Percentiles rank a stretch among this genome's conserved stretches.
phyloP scores from a whole-genome alignment of 192 early-diverging fungal species.

The Backusella sp. region DNA sequence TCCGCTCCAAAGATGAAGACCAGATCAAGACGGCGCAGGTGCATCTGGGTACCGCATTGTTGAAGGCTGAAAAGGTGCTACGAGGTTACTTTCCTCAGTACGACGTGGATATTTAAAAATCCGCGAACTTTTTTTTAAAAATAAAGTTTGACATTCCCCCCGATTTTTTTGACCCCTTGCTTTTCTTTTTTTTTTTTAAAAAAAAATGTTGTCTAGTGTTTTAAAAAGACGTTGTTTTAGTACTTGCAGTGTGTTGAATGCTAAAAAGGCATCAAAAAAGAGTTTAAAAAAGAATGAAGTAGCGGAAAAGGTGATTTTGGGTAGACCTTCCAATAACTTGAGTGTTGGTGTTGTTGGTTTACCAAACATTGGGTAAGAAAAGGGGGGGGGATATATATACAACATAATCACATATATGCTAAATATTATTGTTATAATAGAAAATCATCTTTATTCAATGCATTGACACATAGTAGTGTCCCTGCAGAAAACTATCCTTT shows the following conservation, averaged over 20 bases:
- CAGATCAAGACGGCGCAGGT: not conserved
- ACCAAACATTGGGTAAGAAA: slow-evolving; percentile 72
- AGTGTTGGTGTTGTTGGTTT: slow-evolving; percentile 79
- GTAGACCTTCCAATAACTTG: slow-evolving; percentile 76
- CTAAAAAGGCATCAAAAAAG: slow-evolving; percentile 5
- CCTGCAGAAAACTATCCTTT: slow-evolving; percentile 82
- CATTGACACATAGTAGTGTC: slow-evolving; percentile 47
- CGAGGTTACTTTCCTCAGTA: not conserved
- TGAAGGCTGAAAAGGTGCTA: not conserved
- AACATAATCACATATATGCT: not conserved
- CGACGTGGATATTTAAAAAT: not conserved
- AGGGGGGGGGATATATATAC: slow-evolving; percentile 8
- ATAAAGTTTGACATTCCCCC: slow-evolving; percentile 13
- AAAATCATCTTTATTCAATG: slow-evolving; percentile 60
- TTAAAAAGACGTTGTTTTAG: not conserved
- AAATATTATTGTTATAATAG: not conserved
- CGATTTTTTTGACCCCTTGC: not conserved
- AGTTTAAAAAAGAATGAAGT: not conserved
- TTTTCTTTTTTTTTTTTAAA: not conserved
- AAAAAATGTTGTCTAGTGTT: slow-evolving; percentile 6
- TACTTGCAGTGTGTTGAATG: not conserved
- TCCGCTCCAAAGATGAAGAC: not conserved
- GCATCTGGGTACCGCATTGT: not conserved
- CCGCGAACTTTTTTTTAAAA: not conserved
- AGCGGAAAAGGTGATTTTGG: slow-evolving; percentile 20